Evolutionary conservation across 2,329 filamentous ascomycete species (phyloP), one percentile per base, ranked within the genome.

Genomic region (Nigrograna mackinnonii): DNA sequence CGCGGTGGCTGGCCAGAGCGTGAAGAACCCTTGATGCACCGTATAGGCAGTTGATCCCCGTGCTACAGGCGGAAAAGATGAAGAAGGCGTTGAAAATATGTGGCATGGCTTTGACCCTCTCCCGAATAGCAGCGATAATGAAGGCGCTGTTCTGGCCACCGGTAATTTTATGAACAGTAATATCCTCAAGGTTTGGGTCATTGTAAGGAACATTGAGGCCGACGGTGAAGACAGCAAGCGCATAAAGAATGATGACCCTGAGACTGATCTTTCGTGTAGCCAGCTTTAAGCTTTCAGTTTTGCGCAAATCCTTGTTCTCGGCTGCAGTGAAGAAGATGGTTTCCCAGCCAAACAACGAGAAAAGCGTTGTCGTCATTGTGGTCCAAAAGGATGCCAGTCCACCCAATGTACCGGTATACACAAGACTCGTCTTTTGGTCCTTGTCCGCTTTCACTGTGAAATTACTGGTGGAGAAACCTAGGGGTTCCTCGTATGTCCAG

Each of bases 11-110:
- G 14, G 73, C 71, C 37, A 76, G 58, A 1, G 72, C 71, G 55
- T 75, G 72, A 14, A 75, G 54, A 6, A 72, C 55, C 38, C 73
- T 59, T 9, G 68, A 71, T 18, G 70, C 66, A 26, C 69, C 63
- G 51, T 74, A 75, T 20, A 75, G 58, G 6, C 65, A 62, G 44
- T 72, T 74, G 40, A 73, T 67, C 1, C 67, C 72, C 7, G 67
- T 66, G 1, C 70, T 69, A 20, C 67, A 66, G 2, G 72, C 70
- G 0, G 71, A 72, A 49, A 76, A 73, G 26, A 75, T 63, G 54
- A 70, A 73, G 44, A 75, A 70, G 2, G 65, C 71, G 37, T 75
- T 75, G 52, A 75, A 67, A 39, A 75, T 65, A 34, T 67, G 64
- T 2, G 73, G 71, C 49, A 64, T 64, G 5, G 55, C 58, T 2